Evolutionary conservation across 352 stramenopile species (phyloP).

Genomic region (Phytophthora citricola): DNA sequence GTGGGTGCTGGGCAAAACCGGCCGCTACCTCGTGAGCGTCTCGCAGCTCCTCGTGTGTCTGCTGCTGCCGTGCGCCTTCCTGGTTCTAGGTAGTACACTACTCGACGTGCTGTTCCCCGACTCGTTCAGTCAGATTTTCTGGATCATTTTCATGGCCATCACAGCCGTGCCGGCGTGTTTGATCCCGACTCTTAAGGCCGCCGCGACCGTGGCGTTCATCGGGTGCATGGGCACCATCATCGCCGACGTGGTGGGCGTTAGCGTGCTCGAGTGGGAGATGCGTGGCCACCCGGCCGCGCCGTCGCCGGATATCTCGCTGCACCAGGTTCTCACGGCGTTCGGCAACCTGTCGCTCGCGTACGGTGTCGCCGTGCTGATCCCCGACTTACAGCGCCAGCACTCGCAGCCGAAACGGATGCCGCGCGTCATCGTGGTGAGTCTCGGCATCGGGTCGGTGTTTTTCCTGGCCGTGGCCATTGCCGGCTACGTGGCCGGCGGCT

Average conservation of each 20-base stretch:
- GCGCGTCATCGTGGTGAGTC: conserved; percentile 48
- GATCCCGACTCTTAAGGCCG: conserved; percentile 42
- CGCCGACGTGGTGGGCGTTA: conserved; percentile 39
- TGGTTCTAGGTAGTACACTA: conserved; percentile 58
- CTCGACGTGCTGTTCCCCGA: conserved; percentile 59
- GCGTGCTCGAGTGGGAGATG: conserved; percentile 39
- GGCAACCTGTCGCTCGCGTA: conserved; percentile 48
- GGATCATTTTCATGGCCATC: conserved; percentile 50
- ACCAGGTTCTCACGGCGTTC: conserved; percentile 42
- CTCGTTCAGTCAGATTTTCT: conserved; percentile 52
- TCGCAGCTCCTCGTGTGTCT: conserved; percentile 58
- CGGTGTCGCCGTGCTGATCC: conserved; percentile 42
- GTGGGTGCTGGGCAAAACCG: conserved; percentile 46
- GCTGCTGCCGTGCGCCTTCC: conserved; percentile 53
- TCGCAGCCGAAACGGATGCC: conserved; percentile 56
- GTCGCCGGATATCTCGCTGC: conserved; percentile 37
- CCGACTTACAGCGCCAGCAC: conserved; percentile 47
- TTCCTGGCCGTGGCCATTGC: conserved; percentile 50
- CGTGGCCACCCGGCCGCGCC: conserved; percentile 35
- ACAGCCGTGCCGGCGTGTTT: conserved; percentile 38
- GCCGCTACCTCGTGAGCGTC: conserved; percentile 48
- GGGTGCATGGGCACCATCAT: conserved; percentile 43
- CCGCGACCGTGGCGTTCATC: conserved; percentile 32
- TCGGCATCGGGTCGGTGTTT: conserved; percentile 47
- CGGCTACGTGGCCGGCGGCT: conserved; percentile 47